phyloP scores from a whole-genome alignment of 2,329 filamentous ascomycete genomes.

The Cercospora canescens region DNA sequence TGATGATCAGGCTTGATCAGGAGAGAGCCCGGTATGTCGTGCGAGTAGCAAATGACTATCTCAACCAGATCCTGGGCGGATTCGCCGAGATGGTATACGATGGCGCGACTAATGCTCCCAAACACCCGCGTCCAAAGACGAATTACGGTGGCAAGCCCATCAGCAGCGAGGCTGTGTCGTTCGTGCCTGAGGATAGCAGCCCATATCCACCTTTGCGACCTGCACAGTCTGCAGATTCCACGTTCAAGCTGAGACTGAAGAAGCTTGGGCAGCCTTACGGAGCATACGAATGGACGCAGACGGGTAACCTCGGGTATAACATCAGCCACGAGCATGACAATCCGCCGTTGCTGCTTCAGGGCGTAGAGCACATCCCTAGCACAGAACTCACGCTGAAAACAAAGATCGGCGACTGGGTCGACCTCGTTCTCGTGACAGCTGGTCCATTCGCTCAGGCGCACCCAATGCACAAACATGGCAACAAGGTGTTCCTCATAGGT shows the following conservation, averaged over 20 bases:
- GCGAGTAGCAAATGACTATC: constrained; percentile 11
- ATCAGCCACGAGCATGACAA: constrained; percentile 17
- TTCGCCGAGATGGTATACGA: constrained; percentile 16
- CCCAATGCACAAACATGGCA: constrained; percentile 65
- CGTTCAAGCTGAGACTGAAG: constrained; percentile 21
- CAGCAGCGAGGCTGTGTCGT: constrained; percentile 33
- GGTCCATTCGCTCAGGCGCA: constrained; percentile 43
- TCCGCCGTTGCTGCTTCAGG: constrained; percentile 17
- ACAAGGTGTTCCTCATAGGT: constrained; percentile 60
- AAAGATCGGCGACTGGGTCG: constrained; percentile 35
- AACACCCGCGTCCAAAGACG: constrained; percentile 44
- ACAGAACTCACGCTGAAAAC: constrained; percentile 22
- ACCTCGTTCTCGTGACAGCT: constrained; percentile 31
- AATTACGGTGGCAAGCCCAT: constrained; percentile 47
- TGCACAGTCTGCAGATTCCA: constrained; percentile 15
- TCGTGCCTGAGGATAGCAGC: constrained; percentile 17
- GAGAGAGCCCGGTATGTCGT: constrained; percentile 39
- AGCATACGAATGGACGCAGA: constrained; percentile 24
- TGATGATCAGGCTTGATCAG: constrained; percentile 51
- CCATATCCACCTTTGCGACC: constrained; percentile 19
- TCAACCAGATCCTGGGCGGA: constrained; percentile 16
- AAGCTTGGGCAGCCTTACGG: constrained; percentile 22
- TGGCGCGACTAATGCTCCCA: constrained; percentile 42
- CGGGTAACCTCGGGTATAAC: constrained; percentile 19
- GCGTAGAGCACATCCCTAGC: neutral